Conservation (phyloP, 2,329 filamentous ascomycete species). For the Macroventuria anomochaeta region DNA sequence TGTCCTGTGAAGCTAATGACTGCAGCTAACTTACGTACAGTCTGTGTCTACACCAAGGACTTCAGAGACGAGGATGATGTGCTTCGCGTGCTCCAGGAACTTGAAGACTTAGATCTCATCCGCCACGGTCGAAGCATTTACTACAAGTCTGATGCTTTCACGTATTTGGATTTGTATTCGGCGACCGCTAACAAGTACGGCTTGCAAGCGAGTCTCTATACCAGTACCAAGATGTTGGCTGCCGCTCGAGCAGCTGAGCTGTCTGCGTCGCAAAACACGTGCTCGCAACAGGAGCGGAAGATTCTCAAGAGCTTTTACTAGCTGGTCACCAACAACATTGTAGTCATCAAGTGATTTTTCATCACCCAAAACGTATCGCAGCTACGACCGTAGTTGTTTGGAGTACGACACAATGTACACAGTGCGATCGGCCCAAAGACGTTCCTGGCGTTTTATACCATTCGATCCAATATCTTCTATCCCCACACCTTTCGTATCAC, state of each 20-base stretch:
- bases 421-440: background rate
- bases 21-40: background rate
- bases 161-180: conserved; percentile 51
- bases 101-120: conserved; percentile 64
- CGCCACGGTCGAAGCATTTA: conserved; percentile 63
- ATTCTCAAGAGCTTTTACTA: conserved; percentile 13
- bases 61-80: conserved; percentile 74
- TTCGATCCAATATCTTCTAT: background rate
- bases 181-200: conserved; percentile 49
- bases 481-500: background rate
- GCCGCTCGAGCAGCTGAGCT: conserved; percentile 14
- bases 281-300: conserved; percentile 13
- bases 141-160: conserved; percentile 75
- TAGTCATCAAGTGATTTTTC: too few species aligned
- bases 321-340: background rate
- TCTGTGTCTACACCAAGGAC: conserved; percentile 77
- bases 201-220: conserved; percentile 53
- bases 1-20: too few species aligned
- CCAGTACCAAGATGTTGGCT: conserved; percentile 48
- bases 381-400: too few species aligned
- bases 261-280: conserved; percentile 11
- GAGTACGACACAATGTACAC: background rate
- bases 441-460: conserved; percentile 1
- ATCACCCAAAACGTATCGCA: too few species aligned
- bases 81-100: conserved; percentile 66